phyloP scores from a whole-genome alignment of 306 rosid genomes.

The Cercis canadensis region DNA sequence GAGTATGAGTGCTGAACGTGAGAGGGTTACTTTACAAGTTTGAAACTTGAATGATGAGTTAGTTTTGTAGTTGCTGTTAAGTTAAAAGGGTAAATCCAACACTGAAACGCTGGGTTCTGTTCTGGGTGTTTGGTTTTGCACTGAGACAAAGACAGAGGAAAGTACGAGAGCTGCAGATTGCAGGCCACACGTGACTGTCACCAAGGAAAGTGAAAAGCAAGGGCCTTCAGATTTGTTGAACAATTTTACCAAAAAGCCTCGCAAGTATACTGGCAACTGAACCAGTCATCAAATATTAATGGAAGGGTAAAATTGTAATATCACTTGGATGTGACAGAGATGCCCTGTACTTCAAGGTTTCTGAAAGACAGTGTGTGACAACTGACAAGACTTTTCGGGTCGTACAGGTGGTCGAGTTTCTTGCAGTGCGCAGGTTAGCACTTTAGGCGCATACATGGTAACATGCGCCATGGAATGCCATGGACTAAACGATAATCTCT shows the following conservation, averaged over 20 bases:
- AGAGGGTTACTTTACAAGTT: constrained; percentile 21
- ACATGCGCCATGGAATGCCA: no score
- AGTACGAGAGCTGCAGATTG: constrained; percentile 26
- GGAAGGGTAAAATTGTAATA: constrained; percentile 24
- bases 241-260: not conserved
- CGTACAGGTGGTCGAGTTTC: no score
- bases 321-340: constrained; percentile 11
- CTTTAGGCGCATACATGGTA: no score
- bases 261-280: constrained; percentile 6
- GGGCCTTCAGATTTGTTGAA: not conserved
- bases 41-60: constrained; percentile 31
- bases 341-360: no score
- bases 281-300: constrained; percentile 14
- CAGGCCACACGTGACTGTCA: constrained; percentile 46
- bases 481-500: no score
- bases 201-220: constrained; percentile 25
- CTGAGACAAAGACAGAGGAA: constrained; percentile 10
- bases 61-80: not conserved
- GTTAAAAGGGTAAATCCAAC: not conserved
- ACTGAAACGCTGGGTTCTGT: no score
- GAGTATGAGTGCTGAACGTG: no score
- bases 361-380: no score
- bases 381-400: no score
- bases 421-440: no score
- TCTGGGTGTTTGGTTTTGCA: not conserved